Evolutionary conservation across 306 rosid genomes (phyloP).

Genomic region (Vachellia collinsii): DNA sequence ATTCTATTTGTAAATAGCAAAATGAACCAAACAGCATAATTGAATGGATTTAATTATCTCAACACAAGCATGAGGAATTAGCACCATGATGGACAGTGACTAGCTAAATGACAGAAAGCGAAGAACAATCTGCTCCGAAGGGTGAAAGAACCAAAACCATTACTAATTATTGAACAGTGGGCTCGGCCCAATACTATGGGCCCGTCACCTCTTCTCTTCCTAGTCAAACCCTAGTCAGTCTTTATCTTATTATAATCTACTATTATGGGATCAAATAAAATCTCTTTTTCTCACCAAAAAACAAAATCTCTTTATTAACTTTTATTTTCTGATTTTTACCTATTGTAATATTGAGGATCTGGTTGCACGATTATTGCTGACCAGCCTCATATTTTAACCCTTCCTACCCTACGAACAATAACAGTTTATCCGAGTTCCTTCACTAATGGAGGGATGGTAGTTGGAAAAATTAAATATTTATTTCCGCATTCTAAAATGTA

Average conservation of each 20-base stretch:
- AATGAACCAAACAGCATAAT: neutral
- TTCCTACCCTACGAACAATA: neutral
- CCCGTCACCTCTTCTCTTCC: neutral
- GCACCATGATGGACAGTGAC: neutral
- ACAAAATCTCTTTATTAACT: neutral
- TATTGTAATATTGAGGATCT: too few species aligned
- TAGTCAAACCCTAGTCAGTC: neutral
- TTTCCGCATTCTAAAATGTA: neutral
- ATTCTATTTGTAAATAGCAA: neutral
- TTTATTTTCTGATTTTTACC: neutral
- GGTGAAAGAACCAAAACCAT: neutral
- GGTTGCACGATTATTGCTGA: neutral
- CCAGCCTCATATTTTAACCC: neutral
- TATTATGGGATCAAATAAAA: neutral
- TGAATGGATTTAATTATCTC: neutral
- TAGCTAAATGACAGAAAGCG: neutral
- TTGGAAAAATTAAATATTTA: neutral
- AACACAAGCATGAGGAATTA: neutral
- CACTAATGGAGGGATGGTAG: neutral
- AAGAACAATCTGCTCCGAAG: neutral
- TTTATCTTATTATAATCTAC: neutral
- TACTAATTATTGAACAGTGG: neutral
- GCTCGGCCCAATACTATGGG: too few species aligned
- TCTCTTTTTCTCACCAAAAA: too few species aligned
- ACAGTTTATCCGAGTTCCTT: neutral